Evolutionary conservation across 2,329 filamentous ascomycete species (phyloP).

Genomic region (Apiospora sp.): DNA sequence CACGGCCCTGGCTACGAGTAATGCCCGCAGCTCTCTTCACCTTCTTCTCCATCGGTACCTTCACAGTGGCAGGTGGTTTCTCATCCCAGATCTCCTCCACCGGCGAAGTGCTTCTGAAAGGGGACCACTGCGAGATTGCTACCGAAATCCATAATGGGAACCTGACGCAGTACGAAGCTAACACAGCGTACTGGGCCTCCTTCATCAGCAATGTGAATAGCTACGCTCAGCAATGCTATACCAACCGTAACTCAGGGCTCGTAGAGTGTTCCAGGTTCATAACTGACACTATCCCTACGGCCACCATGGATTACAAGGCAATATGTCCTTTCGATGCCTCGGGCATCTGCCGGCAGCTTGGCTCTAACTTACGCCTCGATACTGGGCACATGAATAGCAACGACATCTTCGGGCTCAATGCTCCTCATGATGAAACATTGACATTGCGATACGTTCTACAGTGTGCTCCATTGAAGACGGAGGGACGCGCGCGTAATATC

Average conservation of each 20-base stretch:
- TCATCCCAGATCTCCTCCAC: slow-evolving; percentile 31
- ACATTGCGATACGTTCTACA: slow-evolving; percentile 27
- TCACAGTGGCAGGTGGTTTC: slow-evolving; percentile 32
- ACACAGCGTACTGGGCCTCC: background rate
- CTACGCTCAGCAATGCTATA: slow-evolving; percentile 33
- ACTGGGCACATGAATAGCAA: slow-evolving; percentile 32
- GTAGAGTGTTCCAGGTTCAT: slow-evolving; percentile 30
- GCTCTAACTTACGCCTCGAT: slow-evolving; percentile 27
- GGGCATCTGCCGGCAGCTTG: slow-evolving; percentile 24
- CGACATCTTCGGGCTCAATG: slow-evolving; percentile 29
- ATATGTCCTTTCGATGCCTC: slow-evolving; percentile 29
- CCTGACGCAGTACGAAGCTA: too few relatives aligned
- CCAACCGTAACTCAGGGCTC: background rate
- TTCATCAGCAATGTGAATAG: slow-evolving; percentile 28
- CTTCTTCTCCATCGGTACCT: slow-evolving; percentile 22
- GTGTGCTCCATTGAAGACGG: background rate
- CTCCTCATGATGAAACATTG: slow-evolving; percentile 24
- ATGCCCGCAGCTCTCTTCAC: slow-evolving; percentile 23
- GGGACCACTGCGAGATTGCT: slow-evolving; percentile 26
- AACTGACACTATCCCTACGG: background rate
- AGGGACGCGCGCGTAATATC: background rate
- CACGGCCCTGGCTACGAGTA: background rate
- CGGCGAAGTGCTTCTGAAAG: slow-evolving; percentile 29
- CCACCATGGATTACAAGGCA: slow-evolving; percentile 10
- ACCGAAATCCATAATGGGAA: too few relatives aligned